Percentiles rank a stretch among this genome's conserved stretches.
These are phyloP conservation scores for Sporothrix euskadiensis DNA, from an alignment of 2,329 filamentous ascomycete species.

Conservation along the genomic window DNA sequence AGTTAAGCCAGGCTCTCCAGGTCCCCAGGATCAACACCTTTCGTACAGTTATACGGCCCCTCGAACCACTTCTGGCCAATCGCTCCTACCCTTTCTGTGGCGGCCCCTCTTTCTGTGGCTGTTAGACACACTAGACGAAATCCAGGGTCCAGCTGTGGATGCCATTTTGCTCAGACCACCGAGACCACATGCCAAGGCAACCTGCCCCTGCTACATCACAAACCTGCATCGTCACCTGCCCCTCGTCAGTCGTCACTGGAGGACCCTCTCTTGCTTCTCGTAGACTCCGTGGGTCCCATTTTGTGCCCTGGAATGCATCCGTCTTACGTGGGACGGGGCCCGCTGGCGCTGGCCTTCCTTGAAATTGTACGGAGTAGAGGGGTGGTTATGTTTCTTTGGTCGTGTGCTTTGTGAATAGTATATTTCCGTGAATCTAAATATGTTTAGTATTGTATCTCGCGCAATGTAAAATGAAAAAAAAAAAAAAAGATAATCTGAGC, in stretches of 20 bases:
- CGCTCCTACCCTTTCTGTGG: not conserved
- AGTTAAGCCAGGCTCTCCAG: too few species aligned
- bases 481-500: not conserved
- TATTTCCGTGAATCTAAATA: constrained; percentile 20
- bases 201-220: not conserved
- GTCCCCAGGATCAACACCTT: too few species aligned
- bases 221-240: not conserved
- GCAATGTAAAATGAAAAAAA: not conserved
- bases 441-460: constrained; percentile 22
- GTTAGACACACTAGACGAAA: not conserved
- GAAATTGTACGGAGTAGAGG: not conserved
- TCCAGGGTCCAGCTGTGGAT: constrained; percentile 9
- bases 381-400: not conserved
- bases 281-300: not conserved
- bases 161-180: not conserved
- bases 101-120: not conserved
- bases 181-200: not conserved
- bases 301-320: not conserved
- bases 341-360: not conserved
- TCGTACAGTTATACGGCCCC: not conserved
- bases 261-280: not conserved
- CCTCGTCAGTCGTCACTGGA: not conserved
- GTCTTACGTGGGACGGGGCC: not conserved
- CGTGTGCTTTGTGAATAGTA: constrained; percentile 9
- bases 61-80: not conserved